Conservation (phyloP, 345 rosid genomes). For the Pugionium dolabratum region DNA sequence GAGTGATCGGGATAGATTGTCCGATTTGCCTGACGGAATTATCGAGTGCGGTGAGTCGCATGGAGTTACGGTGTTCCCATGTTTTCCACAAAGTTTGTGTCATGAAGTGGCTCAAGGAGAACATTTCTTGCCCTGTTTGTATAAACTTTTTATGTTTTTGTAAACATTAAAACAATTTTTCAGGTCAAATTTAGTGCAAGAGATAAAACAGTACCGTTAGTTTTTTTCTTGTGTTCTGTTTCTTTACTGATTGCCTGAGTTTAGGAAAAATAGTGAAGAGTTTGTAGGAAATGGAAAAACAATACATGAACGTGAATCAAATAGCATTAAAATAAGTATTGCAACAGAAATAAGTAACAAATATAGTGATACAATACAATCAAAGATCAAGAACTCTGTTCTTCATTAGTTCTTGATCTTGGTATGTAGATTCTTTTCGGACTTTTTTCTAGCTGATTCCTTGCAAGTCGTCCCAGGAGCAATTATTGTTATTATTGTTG, state of each 20-base stretch:
- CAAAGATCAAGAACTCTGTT: conserved; percentile 22
- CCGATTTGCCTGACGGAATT: conserved; percentile 14
- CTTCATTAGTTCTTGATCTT: conserved; percentile 19
- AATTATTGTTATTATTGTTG: conserved; percentile 36
- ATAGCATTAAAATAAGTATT: conserved; percentile 5
- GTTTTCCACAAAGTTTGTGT: conserved; percentile 5
- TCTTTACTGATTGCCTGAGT: background rate
- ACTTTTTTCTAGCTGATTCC: conserved; percentile 44
- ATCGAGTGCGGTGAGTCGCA: conserved; percentile 1
- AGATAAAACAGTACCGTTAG: too few species aligned
- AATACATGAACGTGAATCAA: conserved; percentile 26
- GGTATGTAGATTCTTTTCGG: background rate
- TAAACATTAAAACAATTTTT: too few species aligned
- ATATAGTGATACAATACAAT: conserved; percentile 13
- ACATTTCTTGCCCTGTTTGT: conserved; percentile 13
- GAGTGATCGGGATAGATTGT: conserved; percentile 11
- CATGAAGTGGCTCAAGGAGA: background rate
- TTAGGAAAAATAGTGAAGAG: background rate
- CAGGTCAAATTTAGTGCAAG: background rate
- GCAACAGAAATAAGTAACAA: conserved; percentile 17
- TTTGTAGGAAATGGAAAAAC: conserved; percentile 4
- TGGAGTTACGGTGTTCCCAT: conserved; percentile 16
- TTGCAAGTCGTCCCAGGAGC: conserved; percentile 57
- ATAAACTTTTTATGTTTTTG: too few species aligned
- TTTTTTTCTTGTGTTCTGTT: background rate